Conservation (phyloP, 306 rosid genomes). For the Glycine latifolia region DNA sequence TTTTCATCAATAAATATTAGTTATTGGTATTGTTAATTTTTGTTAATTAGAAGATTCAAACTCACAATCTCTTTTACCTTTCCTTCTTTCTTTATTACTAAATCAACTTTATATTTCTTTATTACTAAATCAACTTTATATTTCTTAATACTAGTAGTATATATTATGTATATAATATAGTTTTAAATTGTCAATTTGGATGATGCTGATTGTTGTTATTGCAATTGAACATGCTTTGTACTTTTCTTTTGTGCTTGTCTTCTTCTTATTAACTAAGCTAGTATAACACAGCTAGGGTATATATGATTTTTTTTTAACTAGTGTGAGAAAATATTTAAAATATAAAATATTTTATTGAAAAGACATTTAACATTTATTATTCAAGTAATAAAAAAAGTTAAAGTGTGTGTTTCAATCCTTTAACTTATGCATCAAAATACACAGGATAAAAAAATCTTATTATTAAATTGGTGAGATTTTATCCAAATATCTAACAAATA, state of each 20-base stretch:
- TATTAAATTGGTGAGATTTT: not conserved
- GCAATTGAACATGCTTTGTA: not conserved
- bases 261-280: not conserved
- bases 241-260: not conserved
- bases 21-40: too few relatives aligned
- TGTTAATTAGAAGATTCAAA: too few relatives aligned
- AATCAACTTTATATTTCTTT: too few relatives aligned
- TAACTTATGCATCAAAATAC: not conserved
- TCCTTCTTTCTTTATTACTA: too few relatives aligned
- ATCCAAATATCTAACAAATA: too few relatives aligned
- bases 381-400: not conserved
- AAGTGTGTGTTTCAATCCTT: not conserved
- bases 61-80: too few relatives aligned
- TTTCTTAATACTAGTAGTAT: too few relatives aligned
- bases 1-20: too few relatives aligned
- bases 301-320: not conserved
- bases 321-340: too few relatives aligned
- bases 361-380: too few relatives aligned
- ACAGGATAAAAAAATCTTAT: not conserved
- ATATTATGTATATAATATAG: not conserved
- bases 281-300: too few relatives aligned
- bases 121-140: too few relatives aligned
- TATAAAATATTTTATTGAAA: not conserved
- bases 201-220: not conserved
- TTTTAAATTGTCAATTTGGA: not conserved